phyloP scores from a whole-genome alignment of 495 filamentous ascomycete species.

The Pseudoneurospora amorphoporcata region DNA sequence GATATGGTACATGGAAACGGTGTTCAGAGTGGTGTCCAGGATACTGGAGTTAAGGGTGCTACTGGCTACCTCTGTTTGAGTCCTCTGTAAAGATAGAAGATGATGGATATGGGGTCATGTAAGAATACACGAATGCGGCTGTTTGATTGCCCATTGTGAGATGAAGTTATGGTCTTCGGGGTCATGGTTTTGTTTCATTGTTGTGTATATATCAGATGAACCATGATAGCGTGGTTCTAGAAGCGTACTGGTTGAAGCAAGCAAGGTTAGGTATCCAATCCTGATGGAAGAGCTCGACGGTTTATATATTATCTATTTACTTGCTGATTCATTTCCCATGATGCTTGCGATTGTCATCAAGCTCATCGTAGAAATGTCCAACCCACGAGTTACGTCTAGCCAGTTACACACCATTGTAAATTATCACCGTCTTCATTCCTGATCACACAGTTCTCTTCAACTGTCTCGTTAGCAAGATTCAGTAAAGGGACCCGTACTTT shows the following conservation, averaged over 20 bases:
- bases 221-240: neutral
- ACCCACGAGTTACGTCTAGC: neutral
- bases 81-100: neutral
- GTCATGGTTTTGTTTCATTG: neutral
- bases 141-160: neutral
- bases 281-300: neutral
- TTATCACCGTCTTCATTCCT: neutral
- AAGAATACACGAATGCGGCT: neutral
- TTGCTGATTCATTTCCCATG: neutral
- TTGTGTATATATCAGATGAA: too few species aligned
- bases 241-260: neutral
- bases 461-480: neutral
- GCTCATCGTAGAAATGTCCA: neutral
- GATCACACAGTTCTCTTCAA: neutral
- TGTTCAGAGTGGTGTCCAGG: neutral
- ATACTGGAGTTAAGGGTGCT: neutral
- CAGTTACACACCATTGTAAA: neutral
- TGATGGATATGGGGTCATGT: neutral
- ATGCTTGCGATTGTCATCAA: neutral
- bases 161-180: neutral
- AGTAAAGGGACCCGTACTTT: neutral
- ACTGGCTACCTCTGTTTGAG: neutral
- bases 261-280: neutral
- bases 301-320: neutral
- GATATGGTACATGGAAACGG: neutral